A percentile compares a stretch with the other conserved stretches of the same genome.
phyloP scores from a whole-genome alignment of 176 grass and related monocot genomes.

The Oryza glaberrima region DNA sequence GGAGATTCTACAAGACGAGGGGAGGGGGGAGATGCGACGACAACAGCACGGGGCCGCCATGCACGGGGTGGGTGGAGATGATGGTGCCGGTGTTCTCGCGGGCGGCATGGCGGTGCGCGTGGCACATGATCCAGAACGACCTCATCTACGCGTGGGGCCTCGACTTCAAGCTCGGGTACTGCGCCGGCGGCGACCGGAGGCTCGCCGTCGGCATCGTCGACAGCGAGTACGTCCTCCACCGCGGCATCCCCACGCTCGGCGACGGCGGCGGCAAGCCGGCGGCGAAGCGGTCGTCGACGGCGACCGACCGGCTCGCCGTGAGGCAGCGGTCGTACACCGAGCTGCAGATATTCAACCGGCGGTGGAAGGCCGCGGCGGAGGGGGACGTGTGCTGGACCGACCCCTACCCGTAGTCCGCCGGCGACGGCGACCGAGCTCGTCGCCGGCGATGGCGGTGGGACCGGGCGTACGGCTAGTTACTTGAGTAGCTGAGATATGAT shows the following conservation, averaged over 20 bases:
- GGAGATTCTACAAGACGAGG: constrained; percentile 70
- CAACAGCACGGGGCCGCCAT: constrained; percentile 75
- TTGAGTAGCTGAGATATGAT: constrained; percentile 12
- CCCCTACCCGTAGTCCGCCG: constrained; percentile 49
- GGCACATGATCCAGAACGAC: constrained; percentile 98
- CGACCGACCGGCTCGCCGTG: constrained; percentile 55
- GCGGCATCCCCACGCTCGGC: constrained; percentile 75
- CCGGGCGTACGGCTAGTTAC: no score
- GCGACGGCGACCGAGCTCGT: neutral
- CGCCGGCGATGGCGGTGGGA: neutral
- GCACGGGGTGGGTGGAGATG: constrained; percentile 95
- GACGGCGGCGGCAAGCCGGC: constrained; percentile 50
- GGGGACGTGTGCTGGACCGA: constrained; percentile 80
- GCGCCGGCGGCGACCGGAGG: constrained; percentile 71
- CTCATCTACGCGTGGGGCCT: constrained; percentile 92
- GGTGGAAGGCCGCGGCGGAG: constrained; percentile 71
- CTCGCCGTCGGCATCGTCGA: constrained; percentile 80
- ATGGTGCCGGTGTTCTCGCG: constrained; percentile 93
- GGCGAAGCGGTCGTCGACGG: neutral
- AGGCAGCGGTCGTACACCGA: constrained; percentile 74
- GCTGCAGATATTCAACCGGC: constrained; percentile 61
- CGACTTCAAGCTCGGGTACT: constrained; percentile 91
- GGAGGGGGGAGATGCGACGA: constrained; percentile 56
- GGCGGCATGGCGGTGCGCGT: constrained; percentile 76
- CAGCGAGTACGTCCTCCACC: constrained; percentile 79